A percentile compares a stretch with the other conserved stretches of the same genome.
phyloP scores from a whole-genome alignment of 2,329 filamentous ascomycete species.

The Hymenoscyphus fructigenus region DNA sequence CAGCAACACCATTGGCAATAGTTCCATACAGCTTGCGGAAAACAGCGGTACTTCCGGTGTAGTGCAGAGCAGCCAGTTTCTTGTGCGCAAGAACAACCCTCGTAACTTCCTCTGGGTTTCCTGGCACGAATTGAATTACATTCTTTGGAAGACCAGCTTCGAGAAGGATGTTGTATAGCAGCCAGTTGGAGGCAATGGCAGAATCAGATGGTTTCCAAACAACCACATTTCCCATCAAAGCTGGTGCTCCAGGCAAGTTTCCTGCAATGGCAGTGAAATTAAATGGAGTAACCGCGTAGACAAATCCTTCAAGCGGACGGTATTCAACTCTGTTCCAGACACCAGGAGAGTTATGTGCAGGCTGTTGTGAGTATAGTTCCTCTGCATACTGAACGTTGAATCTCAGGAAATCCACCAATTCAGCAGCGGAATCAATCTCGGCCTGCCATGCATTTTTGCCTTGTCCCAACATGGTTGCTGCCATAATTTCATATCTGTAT shows the following conservation, averaged over 20 bases:
- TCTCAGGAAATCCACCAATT: conserved; percentile 87
- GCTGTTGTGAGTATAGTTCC: conserved; percentile 86
- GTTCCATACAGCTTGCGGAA: conserved; percentile 87
- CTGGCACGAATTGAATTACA: conserved; percentile 92
- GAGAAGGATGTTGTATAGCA: conserved; percentile 84
- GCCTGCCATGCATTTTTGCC: conserved; percentile 99
- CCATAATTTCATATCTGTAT: conserved; percentile 96
- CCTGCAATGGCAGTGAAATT: conserved; percentile 96
- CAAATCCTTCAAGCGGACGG: conserved; percentile 88
- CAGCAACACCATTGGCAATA: conserved; percentile 77
- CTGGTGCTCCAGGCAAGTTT: conserved; percentile 80
- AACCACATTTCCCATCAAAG: conserved; percentile 90
- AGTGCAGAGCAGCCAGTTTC: conserved; percentile 89
- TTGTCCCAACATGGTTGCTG: conserved; percentile 91
- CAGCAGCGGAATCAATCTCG: conserved; percentile 95
- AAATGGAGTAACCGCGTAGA: conserved; percentile 92
- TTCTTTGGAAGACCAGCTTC: conserved; percentile 87
- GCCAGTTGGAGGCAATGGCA: conserved; percentile 86
- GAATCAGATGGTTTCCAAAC: conserved; percentile 95
- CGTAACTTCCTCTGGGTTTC: conserved; percentile 82
- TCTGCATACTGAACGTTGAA: conserved; percentile 95
- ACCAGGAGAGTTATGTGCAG: conserved; percentile 75
- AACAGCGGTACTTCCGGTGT: conserved; percentile 88
- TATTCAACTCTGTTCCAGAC: conserved; percentile 93
- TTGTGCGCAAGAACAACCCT: conserved; percentile 72